Percentiles rank a stretch among this genome's conserved stretches.
phyloP scores from a whole-genome alignment of 169 alveolate genomes.

The Cryptosporidium felis region DNA sequence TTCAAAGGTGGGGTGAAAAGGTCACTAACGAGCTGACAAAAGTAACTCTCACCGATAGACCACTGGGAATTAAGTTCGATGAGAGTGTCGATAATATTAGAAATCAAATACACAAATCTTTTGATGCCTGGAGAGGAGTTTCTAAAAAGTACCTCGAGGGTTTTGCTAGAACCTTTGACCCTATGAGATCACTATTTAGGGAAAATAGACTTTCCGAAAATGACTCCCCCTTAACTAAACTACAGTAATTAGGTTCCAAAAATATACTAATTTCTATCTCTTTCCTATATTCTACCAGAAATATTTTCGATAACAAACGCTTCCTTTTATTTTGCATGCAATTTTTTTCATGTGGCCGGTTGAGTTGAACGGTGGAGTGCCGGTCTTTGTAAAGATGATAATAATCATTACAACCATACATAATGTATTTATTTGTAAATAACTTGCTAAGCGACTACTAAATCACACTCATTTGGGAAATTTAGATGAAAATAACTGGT shows the following conservation, averaged over 20 bases:
- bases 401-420: too few relatives aligned
- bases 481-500: too few relatives aligned
- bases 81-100: slow-evolving; percentile 79
- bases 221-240: slow-evolving; percentile 48
- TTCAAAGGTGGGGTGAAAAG: slow-evolving; percentile 87
- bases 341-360: too few relatives aligned
- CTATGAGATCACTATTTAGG: slow-evolving; percentile 74
- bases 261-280: slow-evolving; percentile 1
- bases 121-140: slow-evolving; percentile 77
- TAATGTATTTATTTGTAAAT: too few relatives aligned
- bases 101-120: slow-evolving; percentile 76
- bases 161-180: slow-evolving; percentile 79
- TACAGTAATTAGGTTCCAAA: background rate
- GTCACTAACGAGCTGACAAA: slow-evolving; percentile 85
- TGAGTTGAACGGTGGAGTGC: too few relatives aligned
- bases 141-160: slow-evolving; percentile 77
- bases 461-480: too few relatives aligned
- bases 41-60: slow-evolving; percentile 86
- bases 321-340: too few relatives aligned
- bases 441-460: too few relatives aligned
- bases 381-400: too few relatives aligned
- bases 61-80: slow-evolving; percentile 77
- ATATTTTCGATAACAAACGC: too few relatives aligned
- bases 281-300: too few relatives aligned
- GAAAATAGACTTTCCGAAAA: slow-evolving; percentile 48